A percentile compares a stretch with the other conserved stretches of the same genome.
phyloP scores from a whole-genome alignment of 148 eudicot species.

The Rhododendron griersonianum region DNA sequence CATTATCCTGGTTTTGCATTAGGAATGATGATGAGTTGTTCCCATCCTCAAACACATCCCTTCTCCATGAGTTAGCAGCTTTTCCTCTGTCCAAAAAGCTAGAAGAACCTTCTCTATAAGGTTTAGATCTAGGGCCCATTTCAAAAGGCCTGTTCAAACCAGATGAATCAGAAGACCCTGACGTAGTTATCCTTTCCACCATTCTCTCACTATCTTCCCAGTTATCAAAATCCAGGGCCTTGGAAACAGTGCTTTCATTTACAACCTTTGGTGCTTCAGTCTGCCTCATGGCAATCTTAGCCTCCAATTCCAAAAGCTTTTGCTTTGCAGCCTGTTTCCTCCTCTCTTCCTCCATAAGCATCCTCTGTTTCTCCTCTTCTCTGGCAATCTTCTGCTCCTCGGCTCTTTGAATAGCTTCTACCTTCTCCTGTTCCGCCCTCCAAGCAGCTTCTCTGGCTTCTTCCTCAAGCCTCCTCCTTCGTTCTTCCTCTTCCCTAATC shows the following conservation, averaged over 20 bases:
- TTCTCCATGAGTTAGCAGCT: constrained; percentile 63
- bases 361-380: constrained; percentile 79
- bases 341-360: constrained; percentile 87
- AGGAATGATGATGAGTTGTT: constrained; percentile 46
- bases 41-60: constrained; percentile 59
- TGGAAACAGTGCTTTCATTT: constrained; percentile 41
- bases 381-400: constrained; percentile 79
- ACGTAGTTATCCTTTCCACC: constrained; percentile 75
- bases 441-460: constrained; percentile 88
- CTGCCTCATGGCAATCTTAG: constrained; percentile 74
- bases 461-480: constrained; percentile 59
- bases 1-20: constrained; percentile 50
- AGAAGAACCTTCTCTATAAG: constrained; percentile 55
- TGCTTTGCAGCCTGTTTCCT: constrained; percentile 95
- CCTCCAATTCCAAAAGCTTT: constrained; percentile 89
- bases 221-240: constrained; percentile 42
- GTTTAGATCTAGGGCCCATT: constrained; percentile 33
- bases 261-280: constrained; percentile 41
- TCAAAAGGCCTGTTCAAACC: constrained; percentile 48
- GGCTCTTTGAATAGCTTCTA: constrained; percentile 59
- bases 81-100: constrained; percentile 59
- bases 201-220: constrained; percentile 97
- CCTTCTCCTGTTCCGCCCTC: constrained; percentile 77
- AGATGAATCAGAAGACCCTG: constrained; percentile 62
- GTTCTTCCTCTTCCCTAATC: constrained; percentile 84